Conservation (phyloP, 2,329 filamentous ascomycete species). For the Sporothrix pseudoabietina region DNA sequence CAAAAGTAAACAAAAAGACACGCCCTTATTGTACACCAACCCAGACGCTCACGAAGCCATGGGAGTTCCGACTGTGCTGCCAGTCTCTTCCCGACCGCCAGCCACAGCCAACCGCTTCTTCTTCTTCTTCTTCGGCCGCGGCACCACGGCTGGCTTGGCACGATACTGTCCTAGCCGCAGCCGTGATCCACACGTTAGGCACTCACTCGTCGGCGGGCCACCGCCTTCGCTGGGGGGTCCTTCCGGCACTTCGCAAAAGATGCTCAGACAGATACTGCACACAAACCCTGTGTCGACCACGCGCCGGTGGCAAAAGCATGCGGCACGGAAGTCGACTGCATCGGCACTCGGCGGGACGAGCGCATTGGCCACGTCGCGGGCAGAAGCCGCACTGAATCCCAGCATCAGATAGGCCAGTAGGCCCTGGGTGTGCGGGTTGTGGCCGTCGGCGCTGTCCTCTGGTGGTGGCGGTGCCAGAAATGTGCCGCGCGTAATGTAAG, state of each 20-base stretch:
- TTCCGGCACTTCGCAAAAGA: conserved; percentile 71
- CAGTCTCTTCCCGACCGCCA: conserved; percentile 56
- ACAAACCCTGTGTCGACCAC: conserved; percentile 94
- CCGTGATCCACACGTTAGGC: conserved; percentile 80
- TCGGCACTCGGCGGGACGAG: conserved; percentile 80
- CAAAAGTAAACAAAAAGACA: neutral
- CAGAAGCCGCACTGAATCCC: conserved; percentile 60
- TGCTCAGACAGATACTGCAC: conserved; percentile 93
- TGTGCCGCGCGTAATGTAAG: conserved; percentile 62
- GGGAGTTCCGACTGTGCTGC: conserved; percentile 63
- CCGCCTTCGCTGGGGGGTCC: neutral
- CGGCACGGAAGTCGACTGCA: conserved; percentile 93
- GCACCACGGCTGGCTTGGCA: conserved; percentile 73
- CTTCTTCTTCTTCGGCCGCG: conserved; percentile 74
- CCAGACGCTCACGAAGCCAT: conserved; percentile 21
- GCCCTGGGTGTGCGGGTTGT: conserved; percentile 61
- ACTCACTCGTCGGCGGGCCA: conserved; percentile 57
- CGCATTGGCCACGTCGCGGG: conserved; percentile 36
- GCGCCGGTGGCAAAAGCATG: conserved; percentile 92
- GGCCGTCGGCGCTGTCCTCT: conserved; percentile 48
- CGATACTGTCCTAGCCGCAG: conserved; percentile 76
- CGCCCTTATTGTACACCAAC: neutral
- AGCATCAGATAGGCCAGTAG: conserved; percentile 94
- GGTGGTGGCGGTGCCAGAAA: conserved; percentile 50
- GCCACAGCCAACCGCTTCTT: conserved; percentile 61